Percentiles rank a stretch among this genome's conserved stretches.
These are phyloP conservation scores for Globisporangium rhizosaccharum DNA, from an alignment of 352 stramenopile genomes.

Conservation along the genomic window DNA sequence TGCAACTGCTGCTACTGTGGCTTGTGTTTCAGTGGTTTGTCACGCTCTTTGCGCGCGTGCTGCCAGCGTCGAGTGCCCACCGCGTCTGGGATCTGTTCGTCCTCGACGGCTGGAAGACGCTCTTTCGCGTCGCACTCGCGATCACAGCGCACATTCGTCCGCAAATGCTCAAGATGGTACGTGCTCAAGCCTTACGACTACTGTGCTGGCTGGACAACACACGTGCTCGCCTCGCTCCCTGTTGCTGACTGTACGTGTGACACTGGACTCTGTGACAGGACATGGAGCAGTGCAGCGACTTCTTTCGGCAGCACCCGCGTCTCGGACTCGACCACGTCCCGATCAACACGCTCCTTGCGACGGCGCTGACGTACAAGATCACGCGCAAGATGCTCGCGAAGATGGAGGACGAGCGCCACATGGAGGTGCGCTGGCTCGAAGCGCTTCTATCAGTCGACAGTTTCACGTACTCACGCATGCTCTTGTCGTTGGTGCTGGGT, in stretches of 20 bases:
- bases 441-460: too few species aligned
- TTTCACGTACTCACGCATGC: background rate
- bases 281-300: slow-evolving; percentile 70
- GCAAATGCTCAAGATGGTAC: slow-evolving; percentile 53
- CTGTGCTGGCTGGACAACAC: background rate
- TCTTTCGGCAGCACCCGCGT: slow-evolving; percentile 57
- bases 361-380: slow-evolving; percentile 58
- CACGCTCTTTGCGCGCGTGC: slow-evolving; percentile 69
- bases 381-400: slow-evolving; percentile 45
- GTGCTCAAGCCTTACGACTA: background rate
- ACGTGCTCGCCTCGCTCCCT: background rate
- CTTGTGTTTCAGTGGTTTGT: slow-evolving; percentile 63
- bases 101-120: slow-evolving; percentile 72
- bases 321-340: slow-evolving; percentile 35
- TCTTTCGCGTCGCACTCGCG: slow-evolving; percentile 65
- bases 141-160: slow-evolving; percentile 52
- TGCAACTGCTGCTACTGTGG: too few species aligned
- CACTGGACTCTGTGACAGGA: slow-evolving; percentile 22
- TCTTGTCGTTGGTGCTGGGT: background rate
- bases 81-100: slow-evolving; percentile 73
- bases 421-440: slow-evolving; percentile 35
- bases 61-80: slow-evolving; percentile 35
- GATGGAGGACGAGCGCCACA: slow-evolving; percentile 64
- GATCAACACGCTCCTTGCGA: slow-evolving; percentile 32
- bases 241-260: background rate